These are phyloP conservation scores for Candida dajiaensis DNA, from an alignment of 805 yeast species.

Conservation along the genomic window DNA sequence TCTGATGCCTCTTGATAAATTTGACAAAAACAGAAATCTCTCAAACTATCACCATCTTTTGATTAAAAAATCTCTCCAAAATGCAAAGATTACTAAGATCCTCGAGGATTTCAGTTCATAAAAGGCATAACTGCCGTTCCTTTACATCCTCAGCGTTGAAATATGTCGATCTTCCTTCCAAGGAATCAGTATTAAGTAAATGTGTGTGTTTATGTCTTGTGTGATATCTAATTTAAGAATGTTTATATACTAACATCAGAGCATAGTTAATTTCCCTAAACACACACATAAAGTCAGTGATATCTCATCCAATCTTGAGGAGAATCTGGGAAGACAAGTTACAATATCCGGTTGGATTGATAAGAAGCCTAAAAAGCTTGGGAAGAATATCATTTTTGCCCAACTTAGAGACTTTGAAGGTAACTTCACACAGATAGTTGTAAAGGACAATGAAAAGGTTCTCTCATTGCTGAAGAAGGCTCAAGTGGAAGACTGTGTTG, in stretches of 20 bases:
- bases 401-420: constrained; percentile 72
- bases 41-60: no score
- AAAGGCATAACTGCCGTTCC: neutral
- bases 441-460: constrained; percentile 28
- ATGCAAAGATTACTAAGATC: no score
- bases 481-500: constrained; percentile 72
- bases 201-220: neutral
- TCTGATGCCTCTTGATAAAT: no score
- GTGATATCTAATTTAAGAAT: no score
- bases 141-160: neutral
- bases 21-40: no score
- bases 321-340: constrained; percentile 25
- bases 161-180: neutral
- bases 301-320: constrained; percentile 1
- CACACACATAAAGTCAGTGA: constrained; percentile 17
- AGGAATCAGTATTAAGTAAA: neutral
- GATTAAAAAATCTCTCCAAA: no score
- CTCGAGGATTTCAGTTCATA: neutral
- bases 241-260: neutral
- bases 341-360: constrained; percentile 82
- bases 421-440: constrained; percentile 51
- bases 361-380: constrained; percentile 62
- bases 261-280: constrained; percentile 18
- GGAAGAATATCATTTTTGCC: constrained; percentile 64
- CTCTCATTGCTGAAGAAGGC: constrained; percentile 35